phyloP scores from a whole-genome alignment of 257 asterid species.

The Rhazya stricta region DNA sequence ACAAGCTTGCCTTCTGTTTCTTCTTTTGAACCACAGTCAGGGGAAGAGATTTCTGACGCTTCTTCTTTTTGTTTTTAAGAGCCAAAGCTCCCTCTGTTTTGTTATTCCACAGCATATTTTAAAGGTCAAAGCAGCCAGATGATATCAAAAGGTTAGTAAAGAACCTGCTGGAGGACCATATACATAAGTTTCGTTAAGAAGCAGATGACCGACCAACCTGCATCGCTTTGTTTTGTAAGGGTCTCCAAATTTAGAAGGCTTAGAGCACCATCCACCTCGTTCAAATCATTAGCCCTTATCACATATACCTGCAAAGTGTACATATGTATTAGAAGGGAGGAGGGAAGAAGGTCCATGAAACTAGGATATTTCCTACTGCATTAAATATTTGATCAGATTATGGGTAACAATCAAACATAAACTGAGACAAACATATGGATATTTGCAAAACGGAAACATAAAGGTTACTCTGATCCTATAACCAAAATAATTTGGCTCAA shows the following conservation, averaged over 20 bases:
- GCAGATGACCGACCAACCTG: constrained; percentile 42
- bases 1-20: constrained; percentile 20
- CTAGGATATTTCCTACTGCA: neutral
- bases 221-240: constrained; percentile 55
- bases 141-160: neutral
- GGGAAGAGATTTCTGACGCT: constrained; percentile 30
- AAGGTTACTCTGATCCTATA: neutral
- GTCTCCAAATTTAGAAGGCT: constrained; percentile 76
- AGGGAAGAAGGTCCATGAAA: neutral
- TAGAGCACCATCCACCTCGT: constrained; percentile 87
- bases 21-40: constrained; percentile 28
- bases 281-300: constrained; percentile 65
- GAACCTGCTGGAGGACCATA: neutral
- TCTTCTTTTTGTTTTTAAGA: constrained; percentile 13
- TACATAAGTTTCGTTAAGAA: neutral
- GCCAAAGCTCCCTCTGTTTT: constrained; percentile 22
- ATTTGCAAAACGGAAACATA: neutral
- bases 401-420: neutral
- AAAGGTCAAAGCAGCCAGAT: neutral
- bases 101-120: neutral
- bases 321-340: constrained; percentile 2
- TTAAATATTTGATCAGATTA: neutral
- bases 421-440: neutral
- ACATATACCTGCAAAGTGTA: constrained; percentile 43
- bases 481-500: neutral